A percentile compares a stretch with the other conserved stretches of the same genome.
Evolutionary conservation across 2,329 filamentous ascomycete species (phyloP).

Genomic region (Alternaria sp.): DNA sequence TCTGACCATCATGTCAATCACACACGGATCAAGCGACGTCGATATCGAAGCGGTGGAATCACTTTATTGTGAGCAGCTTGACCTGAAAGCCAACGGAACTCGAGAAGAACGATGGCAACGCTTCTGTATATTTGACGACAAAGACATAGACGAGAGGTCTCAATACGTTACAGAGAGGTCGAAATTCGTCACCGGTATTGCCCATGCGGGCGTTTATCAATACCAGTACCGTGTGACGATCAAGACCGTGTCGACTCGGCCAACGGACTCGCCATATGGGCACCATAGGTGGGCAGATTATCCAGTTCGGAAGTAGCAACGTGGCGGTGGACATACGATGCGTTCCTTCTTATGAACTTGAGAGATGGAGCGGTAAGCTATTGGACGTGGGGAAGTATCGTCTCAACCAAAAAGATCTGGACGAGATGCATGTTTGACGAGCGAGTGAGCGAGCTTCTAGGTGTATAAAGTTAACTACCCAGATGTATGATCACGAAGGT

Average conservation of each 20-base stretch:
- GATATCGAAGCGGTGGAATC: neutral
- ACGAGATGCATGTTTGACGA: neutral
- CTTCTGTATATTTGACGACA: neutral
- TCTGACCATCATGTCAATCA: neutral
- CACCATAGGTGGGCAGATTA: neutral
- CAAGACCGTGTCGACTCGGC: neutral
- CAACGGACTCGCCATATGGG: neutral
- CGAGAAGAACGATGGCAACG: neutral
- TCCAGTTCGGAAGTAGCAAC: neutral
- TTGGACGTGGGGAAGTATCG: neutral
- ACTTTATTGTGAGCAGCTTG: neutral
- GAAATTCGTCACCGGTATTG: neutral
- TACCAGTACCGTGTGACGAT: neutral
- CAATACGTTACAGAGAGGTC: neutral
- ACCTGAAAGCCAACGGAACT: neutral
- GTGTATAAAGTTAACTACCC: neutral
- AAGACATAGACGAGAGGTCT: neutral
- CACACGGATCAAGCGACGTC: neutral
- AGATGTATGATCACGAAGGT: neutral
- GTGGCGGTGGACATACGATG: neutral
- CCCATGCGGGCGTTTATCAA: neutral
- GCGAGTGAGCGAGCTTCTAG: neutral
- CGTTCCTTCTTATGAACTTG: neutral
- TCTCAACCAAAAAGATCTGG: neutral
- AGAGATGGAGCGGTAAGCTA: neutral